Evolutionary conservation across 768 basidiomycete species (phyloP).

Genomic region (Naganishia randhawae): DNA sequence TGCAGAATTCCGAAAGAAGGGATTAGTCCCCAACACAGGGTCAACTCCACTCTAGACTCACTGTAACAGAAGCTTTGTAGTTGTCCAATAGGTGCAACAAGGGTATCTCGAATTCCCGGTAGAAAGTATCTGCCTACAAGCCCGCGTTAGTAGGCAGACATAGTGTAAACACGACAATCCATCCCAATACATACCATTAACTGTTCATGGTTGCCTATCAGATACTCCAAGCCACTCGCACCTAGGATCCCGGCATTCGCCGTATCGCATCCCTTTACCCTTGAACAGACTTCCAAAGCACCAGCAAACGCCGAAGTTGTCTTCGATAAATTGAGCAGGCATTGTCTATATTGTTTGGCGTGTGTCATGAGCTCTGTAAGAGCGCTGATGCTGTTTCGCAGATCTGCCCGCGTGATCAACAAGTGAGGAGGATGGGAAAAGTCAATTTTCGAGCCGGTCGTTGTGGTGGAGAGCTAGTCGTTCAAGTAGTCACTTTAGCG

Average conservation of each 20-base stretch:
- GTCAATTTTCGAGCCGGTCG: constrained; percentile 43
- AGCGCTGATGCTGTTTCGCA: constrained; percentile 43
- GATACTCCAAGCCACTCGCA: constrained; percentile 80
- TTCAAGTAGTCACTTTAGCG: not conserved
- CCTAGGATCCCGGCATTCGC: constrained; percentile 73
- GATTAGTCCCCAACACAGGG: constrained; percentile 27
- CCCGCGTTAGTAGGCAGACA: constrained; percentile 18
- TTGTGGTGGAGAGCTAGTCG: constrained; percentile 44
- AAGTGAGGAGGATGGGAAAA: constrained; percentile 36
- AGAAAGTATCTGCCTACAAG: constrained; percentile 71
- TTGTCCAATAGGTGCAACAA: constrained; percentile 76
- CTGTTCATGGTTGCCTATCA: constrained; percentile 89
- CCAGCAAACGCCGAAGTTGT: constrained; percentile 81
- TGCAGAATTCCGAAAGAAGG: constrained; percentile 45
- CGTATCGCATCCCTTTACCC: constrained; percentile 65
- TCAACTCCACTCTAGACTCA: no score
- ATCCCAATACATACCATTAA: constrained; percentile 62
- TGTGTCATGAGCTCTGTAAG: constrained; percentile 64
- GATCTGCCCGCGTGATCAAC: constrained; percentile 47
- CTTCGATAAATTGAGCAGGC: constrained; percentile 73
- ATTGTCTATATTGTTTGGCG: constrained; percentile 74
- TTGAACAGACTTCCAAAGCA: constrained; percentile 76
- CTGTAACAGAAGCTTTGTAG: constrained; percentile 70
- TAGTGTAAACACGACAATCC: not conserved
- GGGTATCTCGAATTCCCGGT: constrained; percentile 84